Conservation (phyloP, 2,329 filamentous ascomycete species). For the Phymatotrichopsis omnivora region DNA sequence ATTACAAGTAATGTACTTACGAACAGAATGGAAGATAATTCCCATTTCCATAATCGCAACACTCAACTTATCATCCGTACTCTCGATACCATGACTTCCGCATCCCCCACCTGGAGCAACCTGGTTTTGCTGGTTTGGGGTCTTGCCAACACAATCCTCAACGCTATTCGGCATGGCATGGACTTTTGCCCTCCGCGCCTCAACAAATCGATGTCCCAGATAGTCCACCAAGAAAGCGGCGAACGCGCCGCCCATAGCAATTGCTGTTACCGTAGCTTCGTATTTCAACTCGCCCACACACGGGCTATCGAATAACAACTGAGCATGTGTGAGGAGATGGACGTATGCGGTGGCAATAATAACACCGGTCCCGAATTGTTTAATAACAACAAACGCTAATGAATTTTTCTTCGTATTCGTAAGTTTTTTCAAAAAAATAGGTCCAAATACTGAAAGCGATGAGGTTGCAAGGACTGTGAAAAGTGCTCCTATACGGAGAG, state of each 20-base stretch:
- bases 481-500: constrained; percentile 57
- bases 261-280: constrained; percentile 58
- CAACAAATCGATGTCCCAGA: constrained; percentile 49
- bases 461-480: constrained; percentile 63
- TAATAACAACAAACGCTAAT: constrained; percentile 57
- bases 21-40: constrained; percentile 63
- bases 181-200: constrained; percentile 18
- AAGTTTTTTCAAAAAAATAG: constrained; percentile 52
- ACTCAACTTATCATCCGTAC: constrained; percentile 19
- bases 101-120: constrained; percentile 1
- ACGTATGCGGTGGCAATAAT: constrained; percentile 63
- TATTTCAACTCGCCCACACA: constrained; percentile 58
- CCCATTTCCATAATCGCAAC: constrained; percentile 57
- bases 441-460: constrained; percentile 54
- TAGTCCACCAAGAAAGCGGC: constrained; percentile 64
- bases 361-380: constrained; percentile 65
- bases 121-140: not conserved
- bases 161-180: not conserved
- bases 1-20: constrained; percentile 38
- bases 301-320: constrained; percentile 60
- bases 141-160: not conserved
- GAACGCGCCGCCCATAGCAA: constrained; percentile 65
- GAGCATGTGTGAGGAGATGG: constrained; percentile 61
- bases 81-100: not conserved
- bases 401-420: constrained; percentile 40